Conservation (phyloP, 345 rosid genomes). For the Camelina hispida region DNA sequence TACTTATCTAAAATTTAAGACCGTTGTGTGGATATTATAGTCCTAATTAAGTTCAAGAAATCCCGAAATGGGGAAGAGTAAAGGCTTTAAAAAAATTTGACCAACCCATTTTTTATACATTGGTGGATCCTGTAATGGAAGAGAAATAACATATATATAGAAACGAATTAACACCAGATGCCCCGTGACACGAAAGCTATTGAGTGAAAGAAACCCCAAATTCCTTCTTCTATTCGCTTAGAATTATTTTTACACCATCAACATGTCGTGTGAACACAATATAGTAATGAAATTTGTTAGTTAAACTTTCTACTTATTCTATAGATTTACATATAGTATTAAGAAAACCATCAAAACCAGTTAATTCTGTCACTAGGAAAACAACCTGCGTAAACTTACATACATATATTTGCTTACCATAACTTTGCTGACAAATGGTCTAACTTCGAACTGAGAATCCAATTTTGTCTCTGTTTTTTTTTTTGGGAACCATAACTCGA, state of each 20-base stretch:
- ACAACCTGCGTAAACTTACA: neutral
- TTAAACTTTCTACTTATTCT: neutral
- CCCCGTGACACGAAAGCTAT: constrained; percentile 40
- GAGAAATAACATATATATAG: neutral
- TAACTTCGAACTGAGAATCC: neutral
- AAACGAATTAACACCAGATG: constrained; percentile 16
- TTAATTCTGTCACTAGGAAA: no score
- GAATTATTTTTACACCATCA: neutral
- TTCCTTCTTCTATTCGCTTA: neutral
- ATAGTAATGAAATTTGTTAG: neutral
- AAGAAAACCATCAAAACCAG: neutral
- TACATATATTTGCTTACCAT: neutral
- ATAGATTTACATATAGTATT: neutral
- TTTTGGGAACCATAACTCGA: no score
- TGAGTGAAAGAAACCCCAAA: constrained; percentile 42
- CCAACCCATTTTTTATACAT: constrained; percentile 7
- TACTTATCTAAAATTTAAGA: neutral
- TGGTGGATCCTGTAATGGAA: constrained; percentile 1
- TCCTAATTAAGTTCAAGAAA: neutral
- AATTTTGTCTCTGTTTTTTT: no score
- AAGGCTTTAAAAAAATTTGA: constrained; percentile 27
- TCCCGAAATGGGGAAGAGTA: constrained; percentile 10
- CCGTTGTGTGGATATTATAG: neutral
- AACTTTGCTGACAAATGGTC: neutral
- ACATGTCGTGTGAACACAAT: neutral